Percentiles rank a stretch among this genome's conserved stretches.
Evolutionary conservation across 2,329 filamentous ascomycete genomes (phyloP).

Genomic region (Xylariaceae sp.): DNA sequence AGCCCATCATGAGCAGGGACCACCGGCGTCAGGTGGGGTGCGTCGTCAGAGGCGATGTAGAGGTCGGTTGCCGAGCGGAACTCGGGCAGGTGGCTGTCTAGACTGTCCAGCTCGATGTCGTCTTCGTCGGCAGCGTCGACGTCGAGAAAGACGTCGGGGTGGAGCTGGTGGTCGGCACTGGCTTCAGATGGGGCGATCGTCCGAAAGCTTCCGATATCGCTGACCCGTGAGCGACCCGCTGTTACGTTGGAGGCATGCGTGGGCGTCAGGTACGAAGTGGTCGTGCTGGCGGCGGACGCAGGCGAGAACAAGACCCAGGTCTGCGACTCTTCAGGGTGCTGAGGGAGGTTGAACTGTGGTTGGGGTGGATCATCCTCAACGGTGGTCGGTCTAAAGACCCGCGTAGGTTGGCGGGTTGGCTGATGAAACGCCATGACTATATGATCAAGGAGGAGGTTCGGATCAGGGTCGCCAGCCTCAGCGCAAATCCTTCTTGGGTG

Average conservation of each 20-base stretch:
- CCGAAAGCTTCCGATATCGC: slow-evolving; percentile 74
- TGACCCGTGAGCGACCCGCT: slow-evolving; percentile 65
- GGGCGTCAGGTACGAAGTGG: slow-evolving; percentile 63
- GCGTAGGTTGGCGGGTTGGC: slow-evolving; percentile 47
- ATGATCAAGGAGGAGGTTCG: neutral
- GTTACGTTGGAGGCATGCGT: slow-evolving; percentile 60
- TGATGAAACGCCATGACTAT: slow-evolving; percentile 55
- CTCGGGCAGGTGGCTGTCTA: slow-evolving; percentile 86
- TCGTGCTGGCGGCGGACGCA: slow-evolving; percentile 48
- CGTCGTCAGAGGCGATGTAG: slow-evolving; percentile 36
- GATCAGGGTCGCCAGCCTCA: slow-evolving; percentile 8
- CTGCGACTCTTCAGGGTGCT: slow-evolving; percentile 63
- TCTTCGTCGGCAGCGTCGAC: slow-evolving; percentile 53
- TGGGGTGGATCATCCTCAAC: slow-evolving; percentile 34
- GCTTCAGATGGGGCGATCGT: slow-evolving; percentile 58
- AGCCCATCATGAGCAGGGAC: slow-evolving; percentile 91
- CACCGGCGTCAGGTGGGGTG: slow-evolving; percentile 59
- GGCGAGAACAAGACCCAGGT: slow-evolving; percentile 97
- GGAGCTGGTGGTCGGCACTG: slow-evolving; percentile 39
- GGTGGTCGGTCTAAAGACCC: slow-evolving; percentile 38
- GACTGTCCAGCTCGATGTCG: slow-evolving; percentile 79
- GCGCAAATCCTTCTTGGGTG: too few relatives aligned
- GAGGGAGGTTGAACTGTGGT: slow-evolving; percentile 29
- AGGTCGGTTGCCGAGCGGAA: slow-evolving; percentile 61
- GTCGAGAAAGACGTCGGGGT: slow-evolving; percentile 35